A percentile compares a stretch with the other conserved stretches of the same genome.
These are phyloP conservation scores for Tuber aestivum DNA, from an alignment of 495 filamentous ascomycete species.

Conservation along the genomic window DNA sequence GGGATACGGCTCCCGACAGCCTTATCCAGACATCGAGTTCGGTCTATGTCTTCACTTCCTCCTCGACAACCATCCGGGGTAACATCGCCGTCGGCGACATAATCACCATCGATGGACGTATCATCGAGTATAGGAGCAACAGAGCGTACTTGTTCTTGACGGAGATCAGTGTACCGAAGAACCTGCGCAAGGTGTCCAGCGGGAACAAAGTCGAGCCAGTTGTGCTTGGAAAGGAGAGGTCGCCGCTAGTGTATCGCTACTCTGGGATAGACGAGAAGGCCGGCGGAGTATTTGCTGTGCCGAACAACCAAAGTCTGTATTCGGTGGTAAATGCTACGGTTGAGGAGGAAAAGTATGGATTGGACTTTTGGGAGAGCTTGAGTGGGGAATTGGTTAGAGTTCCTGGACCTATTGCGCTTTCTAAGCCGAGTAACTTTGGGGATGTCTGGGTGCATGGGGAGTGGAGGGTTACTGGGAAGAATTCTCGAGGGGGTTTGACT, in stretches of 20 bases:
- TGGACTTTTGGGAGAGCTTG: slow-evolving; percentile 63
- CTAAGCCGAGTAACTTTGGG: slow-evolving; percentile 53
- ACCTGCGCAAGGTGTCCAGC: slow-evolving; percentile 47
- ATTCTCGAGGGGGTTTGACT: slow-evolving; percentile 54
- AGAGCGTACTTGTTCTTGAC: slow-evolving; percentile 53
- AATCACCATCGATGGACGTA: slow-evolving; percentile 52
- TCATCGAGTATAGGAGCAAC: slow-evolving; percentile 53
- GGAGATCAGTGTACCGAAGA: slow-evolving; percentile 51
- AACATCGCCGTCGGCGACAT: slow-evolving; percentile 53
- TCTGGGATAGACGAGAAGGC: slow-evolving; percentile 48
- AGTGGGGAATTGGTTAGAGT: slow-evolving; percentile 55
- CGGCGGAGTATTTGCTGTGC: slow-evolving; percentile 52
- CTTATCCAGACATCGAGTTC: slow-evolving; percentile 48
- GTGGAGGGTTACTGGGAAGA: slow-evolving; percentile 52
- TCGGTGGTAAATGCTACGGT: slow-evolving; percentile 53
- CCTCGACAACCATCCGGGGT: slow-evolving; percentile 43
- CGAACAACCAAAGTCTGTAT: slow-evolving; percentile 51
- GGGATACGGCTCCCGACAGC: slow-evolving; percentile 50
- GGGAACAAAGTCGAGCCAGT: slow-evolving; percentile 49
- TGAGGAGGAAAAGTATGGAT: slow-evolving; percentile 51
- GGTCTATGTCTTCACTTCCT: slow-evolving; percentile 53
- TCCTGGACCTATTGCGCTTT: slow-evolving; percentile 47
- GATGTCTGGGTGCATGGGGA: slow-evolving; percentile 58
- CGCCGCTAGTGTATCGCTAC: slow-evolving; percentile 52
- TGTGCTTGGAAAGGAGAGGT: slow-evolving; percentile 50